Percentiles rank a stretch among this genome's conserved stretches.
Conservation (phyloP, 352 stramenopile genomes). For the Thalassiosira allenii region DNA sequence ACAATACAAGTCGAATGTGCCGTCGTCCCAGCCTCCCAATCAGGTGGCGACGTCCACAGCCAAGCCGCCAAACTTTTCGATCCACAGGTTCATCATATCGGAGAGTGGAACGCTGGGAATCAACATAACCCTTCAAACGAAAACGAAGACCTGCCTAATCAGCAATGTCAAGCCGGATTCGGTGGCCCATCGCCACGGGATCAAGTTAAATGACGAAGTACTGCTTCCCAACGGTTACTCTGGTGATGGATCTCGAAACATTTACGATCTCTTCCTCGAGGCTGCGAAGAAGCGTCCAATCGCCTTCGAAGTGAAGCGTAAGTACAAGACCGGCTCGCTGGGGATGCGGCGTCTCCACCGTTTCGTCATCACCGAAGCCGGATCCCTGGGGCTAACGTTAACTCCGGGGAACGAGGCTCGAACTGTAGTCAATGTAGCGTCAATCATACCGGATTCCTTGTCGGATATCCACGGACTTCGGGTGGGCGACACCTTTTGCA, state of each 20-base stretch:
- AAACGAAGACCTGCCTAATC: slow-evolving; percentile 4
- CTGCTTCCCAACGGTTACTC: neutral
- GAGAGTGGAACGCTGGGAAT: slow-evolving; percentile 8
- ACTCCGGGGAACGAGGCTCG: neutral
- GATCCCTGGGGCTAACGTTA: slow-evolving; percentile 24
- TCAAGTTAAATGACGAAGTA: slow-evolving; percentile 16
- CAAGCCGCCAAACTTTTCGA: neutral
- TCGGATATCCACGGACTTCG: slow-evolving; percentile 18
- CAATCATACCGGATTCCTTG: slow-evolving; percentile 9
- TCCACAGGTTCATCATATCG: slow-evolving; percentile 29
- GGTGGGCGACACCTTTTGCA: slow-evolving; percentile 21
- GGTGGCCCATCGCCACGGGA: neutral
- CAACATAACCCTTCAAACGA: slow-evolving; percentile 6
- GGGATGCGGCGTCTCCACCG: slow-evolving; percentile 24
- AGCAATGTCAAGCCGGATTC: slow-evolving; percentile 15
- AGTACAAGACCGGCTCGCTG: neutral
- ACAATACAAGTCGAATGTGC: no score
- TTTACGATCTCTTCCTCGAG: slow-evolving; percentile 15
- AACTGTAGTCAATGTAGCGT: neutral
- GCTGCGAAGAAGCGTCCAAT: slow-evolving; percentile 12
- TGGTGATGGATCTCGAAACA: no score
- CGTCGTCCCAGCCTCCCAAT: no score
- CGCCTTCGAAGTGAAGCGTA: slow-evolving; percentile 17
- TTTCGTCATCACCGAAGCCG: slow-evolving; percentile 37
- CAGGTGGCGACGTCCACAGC: neutral